These are phyloP conservation scores for Dissophora globulifera DNA, from an alignment of 192 early-diverging fungal species.

Conservation along the genomic window DNA sequence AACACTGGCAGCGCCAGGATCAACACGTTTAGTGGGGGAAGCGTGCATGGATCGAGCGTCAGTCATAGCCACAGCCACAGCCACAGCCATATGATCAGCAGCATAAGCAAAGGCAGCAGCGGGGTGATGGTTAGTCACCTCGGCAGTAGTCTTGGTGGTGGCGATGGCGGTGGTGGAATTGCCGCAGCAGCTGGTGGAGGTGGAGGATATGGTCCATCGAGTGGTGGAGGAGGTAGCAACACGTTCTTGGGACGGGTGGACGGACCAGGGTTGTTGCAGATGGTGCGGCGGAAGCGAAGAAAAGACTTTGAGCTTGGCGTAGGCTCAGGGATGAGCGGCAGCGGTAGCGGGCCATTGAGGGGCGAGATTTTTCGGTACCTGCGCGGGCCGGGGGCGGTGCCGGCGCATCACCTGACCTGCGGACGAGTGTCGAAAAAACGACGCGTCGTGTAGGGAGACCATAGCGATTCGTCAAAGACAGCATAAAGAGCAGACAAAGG, in stretches of 20 bases:
- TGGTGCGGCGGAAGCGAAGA: slow-evolving; percentile 19
- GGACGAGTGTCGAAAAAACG: slow-evolving; percentile 34
- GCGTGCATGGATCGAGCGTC: too few relatives aligned
- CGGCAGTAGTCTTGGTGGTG: too few relatives aligned
- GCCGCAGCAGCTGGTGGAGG: slow-evolving; percentile 2
- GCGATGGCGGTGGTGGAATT: too few relatives aligned
- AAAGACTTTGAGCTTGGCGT: slow-evolving; percentile 18
- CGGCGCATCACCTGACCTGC: slow-evolving; percentile 6
- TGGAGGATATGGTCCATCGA: too few relatives aligned
- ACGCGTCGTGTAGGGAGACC: slow-evolving; percentile 24
- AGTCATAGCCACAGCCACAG: too few relatives aligned
- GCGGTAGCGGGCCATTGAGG: background rate
- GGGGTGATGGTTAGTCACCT: too few relatives aligned
- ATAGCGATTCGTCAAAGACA: too few relatives aligned
- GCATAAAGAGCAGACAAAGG: too few relatives aligned
- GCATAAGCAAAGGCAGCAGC: too few relatives aligned
- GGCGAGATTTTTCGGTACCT: slow-evolving; percentile 14
- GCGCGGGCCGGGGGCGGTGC: background rate
- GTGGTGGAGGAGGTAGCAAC: background rate
- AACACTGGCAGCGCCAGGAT: too few relatives aligned
- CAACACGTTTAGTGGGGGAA: too few relatives aligned
- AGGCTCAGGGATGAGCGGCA: background rate
- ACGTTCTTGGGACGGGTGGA: background rate
- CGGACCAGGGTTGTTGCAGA: slow-evolving; percentile 5
- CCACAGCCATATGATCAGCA: too few relatives aligned